Conservation (phyloP, 1,284 basidiomycete genomes). For the Apiotrichum gracile region DNA sequence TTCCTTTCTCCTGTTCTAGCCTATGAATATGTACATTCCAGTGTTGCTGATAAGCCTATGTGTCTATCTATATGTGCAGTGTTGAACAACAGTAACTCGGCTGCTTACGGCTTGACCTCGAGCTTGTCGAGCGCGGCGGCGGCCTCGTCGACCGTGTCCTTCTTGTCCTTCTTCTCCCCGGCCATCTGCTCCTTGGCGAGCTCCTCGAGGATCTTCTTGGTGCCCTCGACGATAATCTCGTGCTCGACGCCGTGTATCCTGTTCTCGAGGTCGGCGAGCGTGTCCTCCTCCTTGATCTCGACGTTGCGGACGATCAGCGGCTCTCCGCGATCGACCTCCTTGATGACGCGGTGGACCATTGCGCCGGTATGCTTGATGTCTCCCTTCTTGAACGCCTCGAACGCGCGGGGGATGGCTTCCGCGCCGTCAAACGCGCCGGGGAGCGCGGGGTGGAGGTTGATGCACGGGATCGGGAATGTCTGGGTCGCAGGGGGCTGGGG, state of each 20-base stretch:
- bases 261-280: conserved; percentile 66
- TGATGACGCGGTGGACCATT: conserved; percentile 93
- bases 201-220: conserved; percentile 60
- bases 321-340: conserved; percentile 86
- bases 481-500: conserved; percentile 20
- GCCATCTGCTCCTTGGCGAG: background rate
- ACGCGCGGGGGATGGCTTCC: conserved; percentile 81
- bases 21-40: too few species aligned
- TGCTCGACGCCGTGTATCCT: conserved; percentile 81
- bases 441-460: conserved; percentile 94
- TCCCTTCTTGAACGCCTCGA: conserved; percentile 76
- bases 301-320: conserved; percentile 78
- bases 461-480: conserved; percentile 66
- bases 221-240: conserved; percentile 81
- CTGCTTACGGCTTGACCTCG: background rate
- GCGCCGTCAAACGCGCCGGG: conserved; percentile 93
- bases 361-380: conserved; percentile 72
- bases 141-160: background rate
- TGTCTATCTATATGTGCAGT: background rate
- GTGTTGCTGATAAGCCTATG: too few species aligned
- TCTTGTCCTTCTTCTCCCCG: background rate
- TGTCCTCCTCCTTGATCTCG: conserved; percentile 65
- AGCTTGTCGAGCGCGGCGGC: background rate
- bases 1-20: too few species aligned
- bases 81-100: background rate